Base-by-base conservation (phyloP, 2,329 filamentous ascomycete genomes). In the Chrysoporthe puriensis region DNA sequence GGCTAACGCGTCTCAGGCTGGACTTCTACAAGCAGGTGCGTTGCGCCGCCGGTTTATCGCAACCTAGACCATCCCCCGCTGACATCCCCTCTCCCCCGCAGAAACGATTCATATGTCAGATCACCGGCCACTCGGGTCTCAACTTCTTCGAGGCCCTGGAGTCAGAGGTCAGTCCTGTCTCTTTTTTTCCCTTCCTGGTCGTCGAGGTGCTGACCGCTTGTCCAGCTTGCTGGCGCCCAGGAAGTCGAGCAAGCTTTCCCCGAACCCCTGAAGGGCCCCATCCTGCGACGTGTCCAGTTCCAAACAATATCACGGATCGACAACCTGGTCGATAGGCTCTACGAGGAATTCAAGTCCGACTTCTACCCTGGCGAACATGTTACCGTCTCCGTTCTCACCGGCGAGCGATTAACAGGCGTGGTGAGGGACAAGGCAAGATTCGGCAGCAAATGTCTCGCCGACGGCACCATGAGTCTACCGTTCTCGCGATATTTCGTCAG, bases 181-280 rank as follows among this genome's bases (percentile, higher is more conserved):
- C 21, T 26, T 46, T 63, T 32, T 48, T 44, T 66, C 32, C 43
- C 50, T 54, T 62, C 26, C 32, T 64, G 6, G 21, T 34, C 9
- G 11, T 18, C 18, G 63, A 59, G 56, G 64, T 66, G 60, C 75
- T 78, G 69, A 78, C 76, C 73, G 42, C 73, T 42, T 57, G 50
- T 71, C 63, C 68, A 94, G 91, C 86, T 88, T 74, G 87, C 90
- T 72, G 94, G 94, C 72, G 94, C 93, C 60, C 89, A 90, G 77
- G 93, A 97, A 79, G 93, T 98, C 68, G 94, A 98, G 73, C 92
- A 91, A 76, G 88, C 92, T 48, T 98, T 99, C 73, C 96, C 96
- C 21, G 94, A 97, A 78, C 88, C 92, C 48, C 84, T 99, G 70
- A 96, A 96, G 76, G 93, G 93, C 60, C 96, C 95, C 13, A 92